These are phyloP conservation scores for Sphagnum contortum DNA, from an alignment of 225 moss, liverwort and hornwort species.

Conservation along the genomic window DNA sequence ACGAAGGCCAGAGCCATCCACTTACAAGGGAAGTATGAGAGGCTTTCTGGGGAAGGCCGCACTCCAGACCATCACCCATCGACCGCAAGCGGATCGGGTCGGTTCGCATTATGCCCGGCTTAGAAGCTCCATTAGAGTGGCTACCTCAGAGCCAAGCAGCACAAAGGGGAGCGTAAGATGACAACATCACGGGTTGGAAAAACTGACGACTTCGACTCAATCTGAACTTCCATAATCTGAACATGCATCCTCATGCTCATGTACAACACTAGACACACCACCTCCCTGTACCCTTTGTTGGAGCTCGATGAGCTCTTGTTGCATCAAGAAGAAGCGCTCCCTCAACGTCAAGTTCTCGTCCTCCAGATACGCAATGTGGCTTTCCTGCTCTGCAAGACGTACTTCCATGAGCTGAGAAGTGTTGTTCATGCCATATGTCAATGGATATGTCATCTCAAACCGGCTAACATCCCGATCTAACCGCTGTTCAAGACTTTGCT, in stretches of 20 bases:
- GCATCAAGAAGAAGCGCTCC: slow-evolving; percentile 6
- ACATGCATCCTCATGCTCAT: slow-evolving; percentile 8
- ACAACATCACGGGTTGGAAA: too few species aligned
- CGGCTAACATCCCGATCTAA: slow-evolving; percentile 12
- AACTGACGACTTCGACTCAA: not conserved
- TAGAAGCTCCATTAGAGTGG: too few species aligned
- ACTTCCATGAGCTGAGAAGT: slow-evolving; percentile 5
- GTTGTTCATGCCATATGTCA: not conserved
- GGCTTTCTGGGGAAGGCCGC: too few species aligned
- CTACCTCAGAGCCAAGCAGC: too few species aligned
- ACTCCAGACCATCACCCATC: too few species aligned
- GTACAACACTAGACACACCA: not conserved
- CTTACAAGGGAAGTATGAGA: too few species aligned
- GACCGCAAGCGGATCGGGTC: too few species aligned
- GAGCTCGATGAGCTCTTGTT: slow-evolving; percentile 5
- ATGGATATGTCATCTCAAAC: slow-evolving; percentile 12
- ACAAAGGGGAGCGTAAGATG: too few species aligned
- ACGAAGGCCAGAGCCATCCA: too few species aligned
- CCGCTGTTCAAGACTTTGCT: not conserved
- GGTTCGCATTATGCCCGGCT: too few species aligned
- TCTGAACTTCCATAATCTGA: slow-evolving; percentile 10
- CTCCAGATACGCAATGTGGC: slow-evolving; percentile 11
- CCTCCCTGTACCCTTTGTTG: slow-evolving; percentile 2
- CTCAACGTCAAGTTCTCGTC: slow-evolving; percentile 11
- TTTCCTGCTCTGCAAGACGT: slow-evolving; percentile 12